These are phyloP conservation scores for Colletotrichum sojae DNA, from an alignment of 2,329 filamentous ascomycete species.

Conservation along the genomic window DNA sequence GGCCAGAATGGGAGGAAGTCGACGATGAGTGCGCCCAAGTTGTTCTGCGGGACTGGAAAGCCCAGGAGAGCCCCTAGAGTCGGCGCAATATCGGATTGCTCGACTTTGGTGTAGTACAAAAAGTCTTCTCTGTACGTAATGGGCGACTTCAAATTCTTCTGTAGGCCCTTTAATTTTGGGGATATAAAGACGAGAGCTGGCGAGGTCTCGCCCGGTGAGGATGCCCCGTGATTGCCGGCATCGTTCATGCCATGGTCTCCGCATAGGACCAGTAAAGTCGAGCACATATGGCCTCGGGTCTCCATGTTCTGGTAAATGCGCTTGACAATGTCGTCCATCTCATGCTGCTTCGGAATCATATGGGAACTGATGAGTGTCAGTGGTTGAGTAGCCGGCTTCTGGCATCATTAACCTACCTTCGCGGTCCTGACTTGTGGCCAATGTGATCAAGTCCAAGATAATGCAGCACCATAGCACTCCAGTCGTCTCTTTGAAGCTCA, in stretches of 20 bases:
- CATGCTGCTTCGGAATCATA: constrained; percentile 92
- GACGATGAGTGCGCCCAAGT: constrained; percentile 86
- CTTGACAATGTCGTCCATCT: constrained; percentile 90
- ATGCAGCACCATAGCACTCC: constrained; percentile 94
- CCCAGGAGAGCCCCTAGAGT: constrained; percentile 90
- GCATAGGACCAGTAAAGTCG: constrained; percentile 86
- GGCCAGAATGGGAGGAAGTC: constrained; percentile 86
- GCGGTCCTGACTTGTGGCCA: constrained; percentile 93
- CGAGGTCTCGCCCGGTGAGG: constrained; percentile 93
- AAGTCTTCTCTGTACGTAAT: constrained; percentile 77
- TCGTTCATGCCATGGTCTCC: constrained; percentile 99
- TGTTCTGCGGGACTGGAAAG: constrained; percentile 91
- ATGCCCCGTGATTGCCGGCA: constrained; percentile 95
- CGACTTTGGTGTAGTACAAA: constrained; percentile 85
- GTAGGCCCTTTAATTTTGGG: constrained; percentile 79
- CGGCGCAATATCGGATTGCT: constrained; percentile 94
- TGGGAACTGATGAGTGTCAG: constrained; percentile 72
- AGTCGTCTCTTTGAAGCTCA: constrained; percentile 84
- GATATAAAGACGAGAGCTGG: constrained; percentile 93
- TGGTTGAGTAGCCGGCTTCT: background rate
- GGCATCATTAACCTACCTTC: constrained; percentile 67
- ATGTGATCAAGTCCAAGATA: constrained; percentile 98
- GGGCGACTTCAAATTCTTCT: constrained; percentile 63
- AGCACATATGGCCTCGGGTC: constrained; percentile 76
- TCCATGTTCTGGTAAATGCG: constrained; percentile 84